These are phyloP conservation scores for Cercospora zeina DNA, from an alignment of 2,329 filamentous ascomycete genomes.

Conservation along the genomic window DNA sequence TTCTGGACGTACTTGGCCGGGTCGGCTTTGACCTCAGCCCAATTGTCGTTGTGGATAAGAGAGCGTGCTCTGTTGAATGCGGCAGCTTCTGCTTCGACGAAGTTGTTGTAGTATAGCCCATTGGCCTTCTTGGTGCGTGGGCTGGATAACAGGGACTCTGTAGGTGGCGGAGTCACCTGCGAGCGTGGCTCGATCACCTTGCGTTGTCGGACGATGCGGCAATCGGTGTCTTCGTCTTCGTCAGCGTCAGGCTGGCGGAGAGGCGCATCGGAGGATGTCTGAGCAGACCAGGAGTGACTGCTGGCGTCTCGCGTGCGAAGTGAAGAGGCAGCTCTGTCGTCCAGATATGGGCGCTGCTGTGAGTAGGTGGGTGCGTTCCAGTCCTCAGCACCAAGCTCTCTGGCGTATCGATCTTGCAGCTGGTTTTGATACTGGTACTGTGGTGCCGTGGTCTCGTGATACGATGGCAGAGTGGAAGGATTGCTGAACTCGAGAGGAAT, in stretches of 20 bases:
- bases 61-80: conserved; percentile 17
- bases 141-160: neutral
- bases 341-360: neutral
- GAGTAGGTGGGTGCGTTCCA: neutral
- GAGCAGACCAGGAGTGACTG: neutral
- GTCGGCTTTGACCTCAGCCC: conserved; percentile 14
- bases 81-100: conserved; percentile 20
- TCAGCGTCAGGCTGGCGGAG: neutral
- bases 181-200: conserved; percentile 18
- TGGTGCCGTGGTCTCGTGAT: neutral
- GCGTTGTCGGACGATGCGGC: conserved; percentile 19
- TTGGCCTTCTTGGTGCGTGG: conserved; percentile 4
- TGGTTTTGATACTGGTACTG: neutral
- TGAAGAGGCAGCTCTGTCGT: neutral
- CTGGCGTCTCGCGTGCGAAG: neutral
- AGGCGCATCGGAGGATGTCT: neutral
- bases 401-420: neutral
- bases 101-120: conserved; percentile 18
- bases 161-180: conserved; percentile 8
- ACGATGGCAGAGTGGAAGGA: neutral
- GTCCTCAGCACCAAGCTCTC: neutral
- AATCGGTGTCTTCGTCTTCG: neutral
- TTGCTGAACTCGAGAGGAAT: neutral
- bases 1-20: conserved; percentile 16
- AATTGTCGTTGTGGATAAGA: conserved; percentile 22